Conservation (phyloP, 192 early-diverging fungal genomes). For the Backusella tarrabulga region DNA sequence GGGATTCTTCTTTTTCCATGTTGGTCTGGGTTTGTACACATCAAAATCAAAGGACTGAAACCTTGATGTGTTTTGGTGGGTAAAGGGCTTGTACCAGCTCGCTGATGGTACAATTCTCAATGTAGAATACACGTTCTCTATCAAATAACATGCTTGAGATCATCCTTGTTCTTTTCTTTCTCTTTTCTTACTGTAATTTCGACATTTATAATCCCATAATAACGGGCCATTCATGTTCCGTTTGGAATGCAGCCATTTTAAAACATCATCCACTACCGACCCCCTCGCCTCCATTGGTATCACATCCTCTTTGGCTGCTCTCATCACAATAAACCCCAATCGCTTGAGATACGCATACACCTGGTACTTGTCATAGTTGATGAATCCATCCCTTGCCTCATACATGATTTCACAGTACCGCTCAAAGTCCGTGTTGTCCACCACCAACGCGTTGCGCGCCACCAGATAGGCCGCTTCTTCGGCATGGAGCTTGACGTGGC, state of each 20-base stretch:
- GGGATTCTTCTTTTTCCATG: constrained; percentile 48
- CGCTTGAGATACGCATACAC: constrained; percentile 53
- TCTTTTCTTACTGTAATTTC: constrained; percentile 18
- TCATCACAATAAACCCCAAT: constrained; percentile 46
- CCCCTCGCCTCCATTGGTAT: no score
- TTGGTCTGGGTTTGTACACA: constrained; percentile 42
- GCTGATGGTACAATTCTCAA: constrained; percentile 14
- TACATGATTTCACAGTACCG: constrained; percentile 33
- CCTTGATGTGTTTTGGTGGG: not conserved
- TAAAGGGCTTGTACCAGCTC: constrained; percentile 14
- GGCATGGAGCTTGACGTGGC: constrained; percentile 37
- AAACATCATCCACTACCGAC: not conserved
- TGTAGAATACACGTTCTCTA: constrained; percentile 14
- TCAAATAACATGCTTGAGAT: not conserved
- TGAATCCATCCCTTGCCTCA: constrained; percentile 22
- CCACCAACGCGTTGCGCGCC: constrained; percentile 38
- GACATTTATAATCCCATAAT: constrained; percentile 6
- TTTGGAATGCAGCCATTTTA: not conserved
- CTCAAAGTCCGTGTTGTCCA: constrained; percentile 33
- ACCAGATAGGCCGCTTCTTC: constrained; percentile 52
- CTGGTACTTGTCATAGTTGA: constrained; percentile 41
- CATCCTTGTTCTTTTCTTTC: not conserved
- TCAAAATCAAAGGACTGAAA: constrained; percentile 34
- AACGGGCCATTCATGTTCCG: not conserved
- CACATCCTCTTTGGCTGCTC: constrained; percentile 17